A percentile compares a stretch with the other conserved stretches of the same genome.
Conservation (phyloP, 257 asterid genomes). For the Penstemon newberryi region DNA sequence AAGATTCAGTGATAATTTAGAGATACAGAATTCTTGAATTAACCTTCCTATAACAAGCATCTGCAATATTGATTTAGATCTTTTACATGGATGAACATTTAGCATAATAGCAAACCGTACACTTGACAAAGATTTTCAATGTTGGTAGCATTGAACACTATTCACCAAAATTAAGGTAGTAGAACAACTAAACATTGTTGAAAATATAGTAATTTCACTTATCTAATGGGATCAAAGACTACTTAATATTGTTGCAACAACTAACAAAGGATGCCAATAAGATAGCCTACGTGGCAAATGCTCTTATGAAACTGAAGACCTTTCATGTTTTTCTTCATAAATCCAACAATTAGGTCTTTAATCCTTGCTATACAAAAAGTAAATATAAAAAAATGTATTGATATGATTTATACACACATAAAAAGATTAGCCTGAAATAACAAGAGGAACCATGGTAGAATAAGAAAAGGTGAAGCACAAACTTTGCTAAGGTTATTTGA, state of each 20-base stretch:
- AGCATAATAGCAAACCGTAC: background rate
- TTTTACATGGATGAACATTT: background rate
- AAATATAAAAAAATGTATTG: slow-evolving; percentile 7
- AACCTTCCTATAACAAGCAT: background rate
- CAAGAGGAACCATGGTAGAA: slow-evolving; percentile 15
- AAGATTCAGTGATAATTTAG: slow-evolving; percentile 19
- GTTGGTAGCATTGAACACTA: background rate
- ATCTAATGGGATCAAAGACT: slow-evolving; percentile 6
- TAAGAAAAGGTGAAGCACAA: slow-evolving; percentile 51
- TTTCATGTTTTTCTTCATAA: background rate
- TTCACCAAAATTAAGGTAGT: background rate
- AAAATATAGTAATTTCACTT: background rate
- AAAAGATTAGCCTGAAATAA: slow-evolving; percentile 3
- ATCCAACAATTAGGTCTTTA: slow-evolving; percentile 3
- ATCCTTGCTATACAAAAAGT: background rate
- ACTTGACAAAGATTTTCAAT: background rate
- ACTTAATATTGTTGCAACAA: background rate
- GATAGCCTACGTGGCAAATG: slow-evolving; percentile 8
- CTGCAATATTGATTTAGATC: background rate
- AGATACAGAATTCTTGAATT: slow-evolving; percentile 7
- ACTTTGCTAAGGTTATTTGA: slow-evolving; percentile 70
- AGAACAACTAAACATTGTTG: slow-evolving; percentile 13
- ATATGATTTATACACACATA: background rate
- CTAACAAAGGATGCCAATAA: background rate
- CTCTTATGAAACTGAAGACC: background rate